Evolutionary conservation across 768 basidiomycete genomes (phyloP), one percentile per base, ranked within the genome.

Genomic region (Collybia mongolica): DNA sequence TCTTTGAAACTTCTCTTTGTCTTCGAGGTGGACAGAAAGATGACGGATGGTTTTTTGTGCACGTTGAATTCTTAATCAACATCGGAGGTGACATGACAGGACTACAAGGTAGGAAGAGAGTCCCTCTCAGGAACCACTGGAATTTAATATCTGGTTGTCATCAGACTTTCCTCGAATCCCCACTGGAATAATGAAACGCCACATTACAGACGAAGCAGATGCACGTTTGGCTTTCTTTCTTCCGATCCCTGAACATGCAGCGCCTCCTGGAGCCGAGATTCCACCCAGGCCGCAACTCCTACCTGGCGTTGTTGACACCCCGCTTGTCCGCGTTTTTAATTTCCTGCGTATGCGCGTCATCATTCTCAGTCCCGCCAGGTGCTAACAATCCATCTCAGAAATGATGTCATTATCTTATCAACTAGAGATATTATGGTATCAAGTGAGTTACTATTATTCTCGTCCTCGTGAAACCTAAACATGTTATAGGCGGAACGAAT

Each of bases 361-460:
- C 37, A 26, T 14, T 36, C 39, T 14, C 37, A 18, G n/a, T n/a
- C 19, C 22, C 14, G 18, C 39, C 26, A 49, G 23, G 29, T 17
- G 36, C 52, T 50, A 43, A 44, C 24, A 7, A 22, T 48, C 43
- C 42, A 20, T 20, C 42, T 22, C 54, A 95, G 93, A 94, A 64
- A 88, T 91, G 75, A 90, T 94, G 82, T 90, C 92, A 1, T 67
- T 97, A 51, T 87, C 90, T 2, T 97, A 97, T 67, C 94, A 96
- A 60, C 76, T 98, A 14, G 95, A 94, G 66, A 88, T 93, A 54
- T 66, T 98, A 42, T 85, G 84, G 78, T 88, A 84, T 60, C 91
- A 93, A 62, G 79, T 77, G 54, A 28, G 64, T 61, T 42, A 18
- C 15, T 17, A 3, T 6, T 23, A 32, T 44, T 36, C 36, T 24